Evolutionary conservation across 805 yeast species (phyloP).

Genomic region (Candida montana): DNA sequence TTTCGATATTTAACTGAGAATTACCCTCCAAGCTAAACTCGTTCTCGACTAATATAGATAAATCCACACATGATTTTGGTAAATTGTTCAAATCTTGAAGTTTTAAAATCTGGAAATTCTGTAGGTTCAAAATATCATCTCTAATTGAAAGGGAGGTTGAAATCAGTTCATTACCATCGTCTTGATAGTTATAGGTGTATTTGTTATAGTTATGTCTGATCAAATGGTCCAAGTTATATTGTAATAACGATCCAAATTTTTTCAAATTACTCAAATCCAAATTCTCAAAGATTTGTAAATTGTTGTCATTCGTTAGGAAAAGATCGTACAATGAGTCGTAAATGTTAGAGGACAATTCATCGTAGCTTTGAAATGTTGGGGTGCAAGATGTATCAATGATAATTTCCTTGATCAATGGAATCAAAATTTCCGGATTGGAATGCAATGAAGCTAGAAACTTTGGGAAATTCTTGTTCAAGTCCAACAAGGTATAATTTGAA

Average conservation of each 20-base stretch:
- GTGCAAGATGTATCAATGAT: constrained; percentile 24
- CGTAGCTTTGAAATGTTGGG: constrained; percentile 18
- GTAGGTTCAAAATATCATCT: constrained; percentile 19
- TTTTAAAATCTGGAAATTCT: constrained; percentile 19
- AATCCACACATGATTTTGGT: constrained; percentile 16
- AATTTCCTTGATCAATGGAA: constrained; percentile 22
- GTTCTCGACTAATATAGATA: constrained; percentile 21
- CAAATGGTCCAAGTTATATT: constrained; percentile 22
- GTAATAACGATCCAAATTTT: constrained; percentile 22
- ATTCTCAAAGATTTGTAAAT: constrained; percentile 21
- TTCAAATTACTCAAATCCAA: constrained; percentile 23
- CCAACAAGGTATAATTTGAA: constrained; percentile 21
- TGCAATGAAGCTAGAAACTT: constrained; percentile 25
- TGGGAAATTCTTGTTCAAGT: constrained; percentile 20
- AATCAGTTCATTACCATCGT: constrained; percentile 14
- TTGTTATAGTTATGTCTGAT: constrained; percentile 23
- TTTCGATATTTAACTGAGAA: constrained; percentile 4
- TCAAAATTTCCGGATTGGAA: constrained; percentile 20
- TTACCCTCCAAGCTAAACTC: constrained; percentile 14
- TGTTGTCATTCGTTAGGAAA: constrained; percentile 24
- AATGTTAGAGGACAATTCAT: constrained; percentile 18
- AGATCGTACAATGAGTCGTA: constrained; percentile 24
- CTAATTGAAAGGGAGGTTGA: constrained; percentile 5
- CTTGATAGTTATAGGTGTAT: constrained; percentile 19
- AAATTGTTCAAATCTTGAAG: constrained; percentile 19